A percentile compares a stretch with the other conserved stretches of the same genome.
phyloP scores from a whole-genome alignment of 139 green algal genomes.

The Volvox reticuliferus region DNA sequence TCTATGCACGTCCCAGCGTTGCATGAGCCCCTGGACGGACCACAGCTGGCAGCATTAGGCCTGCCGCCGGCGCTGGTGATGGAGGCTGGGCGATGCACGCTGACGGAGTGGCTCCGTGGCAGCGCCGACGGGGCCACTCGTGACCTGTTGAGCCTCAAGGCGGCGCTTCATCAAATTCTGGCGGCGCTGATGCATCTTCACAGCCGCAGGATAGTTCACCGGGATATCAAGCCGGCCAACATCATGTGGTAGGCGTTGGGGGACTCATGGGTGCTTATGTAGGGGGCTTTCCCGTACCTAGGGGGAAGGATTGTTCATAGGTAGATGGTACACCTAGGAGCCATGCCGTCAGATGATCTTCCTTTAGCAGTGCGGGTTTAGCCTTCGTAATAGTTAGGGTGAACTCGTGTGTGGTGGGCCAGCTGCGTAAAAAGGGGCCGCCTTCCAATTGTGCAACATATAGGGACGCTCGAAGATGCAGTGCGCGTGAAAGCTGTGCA shows the following conservation, averaged over 20 bases:
- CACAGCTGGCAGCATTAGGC: slow-evolving; percentile 19
- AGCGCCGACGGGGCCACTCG: neutral
- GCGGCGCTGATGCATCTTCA: slow-evolving; percentile 40
- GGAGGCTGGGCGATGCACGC: slow-evolving; percentile 44
- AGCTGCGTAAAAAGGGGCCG: too few relatives aligned
- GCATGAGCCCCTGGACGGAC: slow-evolving; percentile 38
- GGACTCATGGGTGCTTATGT: too few relatives aligned
- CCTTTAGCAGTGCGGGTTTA: too few relatives aligned
- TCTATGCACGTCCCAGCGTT: slow-evolving; percentile 4
- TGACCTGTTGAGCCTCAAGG: slow-evolving; percentile 29
- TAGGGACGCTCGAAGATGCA: too few relatives aligned
- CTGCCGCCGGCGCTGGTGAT: slow-evolving; percentile 45
- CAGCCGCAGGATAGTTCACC: slow-evolving; percentile 11
- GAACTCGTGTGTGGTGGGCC: too few relatives aligned
- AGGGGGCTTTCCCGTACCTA: too few relatives aligned
- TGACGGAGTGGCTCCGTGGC: slow-evolving; percentile 32
- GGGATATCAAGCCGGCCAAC: slow-evolving; percentile 44
- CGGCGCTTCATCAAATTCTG: slow-evolving; percentile 43
- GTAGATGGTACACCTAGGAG: too few relatives aligned
- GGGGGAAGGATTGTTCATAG: too few relatives aligned
- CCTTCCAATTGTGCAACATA: too few relatives aligned
- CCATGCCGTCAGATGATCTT: too few relatives aligned
- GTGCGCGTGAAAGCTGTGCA: too few relatives aligned
- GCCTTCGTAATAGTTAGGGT: too few relatives aligned
- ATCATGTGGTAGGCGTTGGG: slow-evolving; percentile 35